phyloP scores from a whole-genome alignment of 257 asterid species.

The Nicotiana attenuata region DNA sequence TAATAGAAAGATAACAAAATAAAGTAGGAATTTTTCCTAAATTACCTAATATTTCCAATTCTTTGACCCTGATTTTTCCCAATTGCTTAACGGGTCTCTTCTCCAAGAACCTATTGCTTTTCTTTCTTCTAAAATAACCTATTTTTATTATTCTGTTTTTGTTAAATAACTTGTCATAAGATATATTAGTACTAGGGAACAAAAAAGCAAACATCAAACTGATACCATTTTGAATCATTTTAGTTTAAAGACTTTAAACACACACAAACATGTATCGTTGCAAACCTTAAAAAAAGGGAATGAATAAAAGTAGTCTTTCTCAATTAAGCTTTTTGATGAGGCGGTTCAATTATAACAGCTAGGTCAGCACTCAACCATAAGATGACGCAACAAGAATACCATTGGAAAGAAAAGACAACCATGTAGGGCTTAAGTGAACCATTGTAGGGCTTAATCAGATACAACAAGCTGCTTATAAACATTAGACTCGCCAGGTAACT shows the following conservation, averaged over 20 bases:
- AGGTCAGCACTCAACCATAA: background rate
- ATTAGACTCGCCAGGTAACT: background rate
- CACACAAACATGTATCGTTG: background rate
- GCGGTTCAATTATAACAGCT: background rate
- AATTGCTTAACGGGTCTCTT: background rate
- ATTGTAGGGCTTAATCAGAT: background rate
- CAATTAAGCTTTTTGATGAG: background rate
- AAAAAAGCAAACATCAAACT: background rate
- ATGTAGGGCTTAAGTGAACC: background rate
- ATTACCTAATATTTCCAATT: background rate
- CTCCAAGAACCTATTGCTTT: background rate
- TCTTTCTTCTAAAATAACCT: background rate
- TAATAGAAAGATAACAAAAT: background rate
- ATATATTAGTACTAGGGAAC: background rate
- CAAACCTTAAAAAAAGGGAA: background rate
- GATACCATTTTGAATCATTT: background rate
- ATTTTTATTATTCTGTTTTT: background rate
- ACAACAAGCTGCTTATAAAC: background rate
- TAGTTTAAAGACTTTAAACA: background rate
- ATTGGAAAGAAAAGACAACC: background rate
- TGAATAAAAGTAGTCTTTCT: background rate
- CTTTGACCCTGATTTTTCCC: background rate
- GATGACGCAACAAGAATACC: background rate
- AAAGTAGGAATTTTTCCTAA: background rate
- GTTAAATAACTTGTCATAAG: conserved; percentile 2